Base-by-base conservation (phyloP, 768 basidiomycete species). In the Boletellus emodensis region DNA sequence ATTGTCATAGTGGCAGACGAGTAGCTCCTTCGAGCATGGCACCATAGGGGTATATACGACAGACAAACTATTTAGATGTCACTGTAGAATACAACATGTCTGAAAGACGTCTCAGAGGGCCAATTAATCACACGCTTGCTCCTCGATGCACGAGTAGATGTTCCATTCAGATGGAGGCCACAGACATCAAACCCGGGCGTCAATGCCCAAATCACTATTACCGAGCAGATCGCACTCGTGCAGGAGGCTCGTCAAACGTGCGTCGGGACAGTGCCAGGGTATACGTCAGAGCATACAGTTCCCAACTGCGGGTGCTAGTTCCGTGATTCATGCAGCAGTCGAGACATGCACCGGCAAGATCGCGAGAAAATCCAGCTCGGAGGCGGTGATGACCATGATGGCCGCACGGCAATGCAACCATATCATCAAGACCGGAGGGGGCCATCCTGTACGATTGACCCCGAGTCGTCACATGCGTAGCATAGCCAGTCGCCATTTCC, bases 401-500 rank as follows among this genome's bases (percentile, higher is more conserved):
- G 30, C 30, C 30, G 30, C 30, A 7, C 30, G 10, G 30, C 10
- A 30, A 30, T 11, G 10, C 8, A 7, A 8, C 6, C 30, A 30
- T 30, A 30, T 30, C 30, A 30, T 30, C 30, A 30, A 30, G 7
- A 2, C 30, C 8, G 26, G 7, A 7, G 30, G 30, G 30, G 30
- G 8, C 30, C 30, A 30, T 4, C 10, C 30, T 30, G 30, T 30
- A 30, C 7, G 30, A 30, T 30, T 30, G 30, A 30, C 8, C 8
- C 8, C 30, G 10, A 11, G 6, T 8, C 30, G 7, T 30, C 30
- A 30, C 30, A 30, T 30, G n/a, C n/a, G n/a, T n/a, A n/a, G 51
- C 59, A 61, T 54, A 57, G 61, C 52, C 60, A 44, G 15, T 14
- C 20, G 20, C 42, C 37, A 61, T 62, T 48, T 62, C 57, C 54